Evolutionary conservation across 2,329 filamentous ascomycete species (phyloP).

Genomic region (Aspergillus aculeatus): DNA sequence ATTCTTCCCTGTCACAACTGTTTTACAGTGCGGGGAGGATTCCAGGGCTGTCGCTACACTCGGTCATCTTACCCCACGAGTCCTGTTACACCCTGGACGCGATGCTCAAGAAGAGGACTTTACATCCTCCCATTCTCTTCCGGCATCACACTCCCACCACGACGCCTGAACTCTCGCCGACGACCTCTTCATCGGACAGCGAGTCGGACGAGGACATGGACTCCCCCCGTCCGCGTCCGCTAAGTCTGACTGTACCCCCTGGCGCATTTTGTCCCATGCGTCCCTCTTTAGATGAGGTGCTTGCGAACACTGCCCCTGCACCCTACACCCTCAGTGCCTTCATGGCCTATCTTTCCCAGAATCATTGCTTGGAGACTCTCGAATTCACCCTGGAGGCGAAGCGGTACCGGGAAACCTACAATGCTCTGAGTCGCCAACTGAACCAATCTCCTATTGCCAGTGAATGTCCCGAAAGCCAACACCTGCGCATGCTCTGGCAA

Average conservation of each 20-base stretch:
- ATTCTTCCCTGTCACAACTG: slow-evolving; percentile 1
- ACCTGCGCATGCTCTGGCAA: slow-evolving; percentile 79
- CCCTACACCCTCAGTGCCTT: slow-evolving; percentile 92
- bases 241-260: slow-evolving; percentile 43
- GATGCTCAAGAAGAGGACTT: slow-evolving; percentile 41
- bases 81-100: slow-evolving; percentile 32
- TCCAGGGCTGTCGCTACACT: slow-evolving; percentile 17
- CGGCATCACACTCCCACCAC: slow-evolving; percentile 43
- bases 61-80: slow-evolving; percentile 12
- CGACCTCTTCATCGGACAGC: slow-evolving; percentile 41
- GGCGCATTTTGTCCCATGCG: slow-evolving; percentile 48
- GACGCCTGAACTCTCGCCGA: slow-evolving; percentile 47
- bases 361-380: slow-evolving; percentile 92
- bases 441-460: slow-evolving; percentile 48
- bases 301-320: slow-evolving; percentile 78
- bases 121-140: slow-evolving; percentile 35
- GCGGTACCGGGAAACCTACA: slow-evolving; percentile 71
- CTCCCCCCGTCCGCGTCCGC: slow-evolving; percentile 41
- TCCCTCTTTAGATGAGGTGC: slow-evolving; percentile 81
- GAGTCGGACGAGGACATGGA: slow-evolving; percentile 49
- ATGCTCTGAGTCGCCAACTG: slow-evolving; percentile 55
- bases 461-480: slow-evolving; percentile 60
- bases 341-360: slow-evolving; percentile 94
- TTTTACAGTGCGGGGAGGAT: slow-evolving; percentile 10
- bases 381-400: slow-evolving; percentile 96